Base-by-base conservation (phyloP, 2,329 filamentous ascomycete genomes). In the Rhynchosporium agropyri region DNA sequence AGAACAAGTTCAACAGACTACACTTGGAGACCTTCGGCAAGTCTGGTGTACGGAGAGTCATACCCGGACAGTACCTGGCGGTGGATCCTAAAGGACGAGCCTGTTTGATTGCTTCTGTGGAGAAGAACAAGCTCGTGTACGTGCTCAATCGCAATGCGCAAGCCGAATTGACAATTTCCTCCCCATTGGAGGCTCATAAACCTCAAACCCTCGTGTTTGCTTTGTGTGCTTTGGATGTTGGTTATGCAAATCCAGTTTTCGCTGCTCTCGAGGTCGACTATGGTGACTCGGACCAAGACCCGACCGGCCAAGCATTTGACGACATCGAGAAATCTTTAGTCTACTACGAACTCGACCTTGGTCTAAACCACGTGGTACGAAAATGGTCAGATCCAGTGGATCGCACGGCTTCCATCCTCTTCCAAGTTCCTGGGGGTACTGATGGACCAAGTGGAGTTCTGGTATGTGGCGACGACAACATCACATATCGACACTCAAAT, bases 91-190 rank as follows among this genome's bases (percentile, higher is more conserved):
- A 97, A 77, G 95, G 95, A 61, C 87, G 95, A 79, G 96, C 96
- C 61, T 97, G 94, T 74, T 83, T 99, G 74, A 91, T 98, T 65
- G 92, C 95, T 9, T 94, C 93, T 4, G 84, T 94, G 61, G 96
- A 99, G 79, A 99, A 99, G 84, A 99, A 98, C 80, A 99, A 99
- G 80, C 89, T 99, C 62, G 95, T 99, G 70, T 99, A 99, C 78
- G 94, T 99, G 72, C 83, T 99, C 70, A 98, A 98, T 77, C 89
- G 96, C 68, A 96, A 97, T 78, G 86, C 92, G 3, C 92, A 98
- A 77, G 93, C 93, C 20, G 91, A 97, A 76, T 86, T 99, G 71
- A 96, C 93, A 46, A 99, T 99, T 57, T 99, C 95, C 4, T 99
- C 95, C 13, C 95, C 95, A 0, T 83, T 99, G 20, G 96, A 99